These are phyloP conservation scores for Lentinula sp. DNA, from an alignment of 768 basidiomycete species.

Conservation along the genomic window DNA sequence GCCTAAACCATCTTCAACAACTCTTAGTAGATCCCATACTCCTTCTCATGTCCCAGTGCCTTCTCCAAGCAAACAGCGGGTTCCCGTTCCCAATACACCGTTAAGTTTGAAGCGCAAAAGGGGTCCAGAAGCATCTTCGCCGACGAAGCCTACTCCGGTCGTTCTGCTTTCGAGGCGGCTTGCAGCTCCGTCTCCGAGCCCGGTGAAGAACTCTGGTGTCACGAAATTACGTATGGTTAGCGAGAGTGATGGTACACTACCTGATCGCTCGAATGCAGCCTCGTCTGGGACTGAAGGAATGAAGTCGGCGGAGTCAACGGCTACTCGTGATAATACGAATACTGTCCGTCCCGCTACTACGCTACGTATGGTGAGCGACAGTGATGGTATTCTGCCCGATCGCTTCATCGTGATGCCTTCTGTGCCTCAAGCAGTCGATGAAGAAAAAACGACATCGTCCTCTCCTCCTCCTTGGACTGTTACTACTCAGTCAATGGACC, in stretches of 20 bases:
- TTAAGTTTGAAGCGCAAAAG: conserved; percentile 36
- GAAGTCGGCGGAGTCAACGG: background rate
- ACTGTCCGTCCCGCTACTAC: background rate
- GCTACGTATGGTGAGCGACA: background rate
- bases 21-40: background rate
- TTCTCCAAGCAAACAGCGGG: conserved; percentile 13
- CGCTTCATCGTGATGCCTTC: background rate
- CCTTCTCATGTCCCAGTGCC: background rate
- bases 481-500: background rate
- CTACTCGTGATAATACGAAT: background rate
- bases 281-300: background rate
- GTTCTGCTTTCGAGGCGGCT: background rate
- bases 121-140: conserved; percentile 21
- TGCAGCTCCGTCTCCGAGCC: background rate
- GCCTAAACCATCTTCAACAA: background rate
- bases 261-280: background rate
- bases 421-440: background rate
- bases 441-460: background rate
- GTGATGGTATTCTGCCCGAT: background rate
- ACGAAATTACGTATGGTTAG: background rate
- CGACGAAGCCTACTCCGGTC: conserved; percentile 8
- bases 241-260: background rate
- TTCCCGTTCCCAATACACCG: background rate
- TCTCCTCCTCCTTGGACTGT: background rate
- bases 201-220: background rate